These are phyloP conservation scores for Sordariomycetes sp. DNA, from an alignment of 2,329 filamentous ascomycete genomes.

Conservation along the genomic window DNA sequence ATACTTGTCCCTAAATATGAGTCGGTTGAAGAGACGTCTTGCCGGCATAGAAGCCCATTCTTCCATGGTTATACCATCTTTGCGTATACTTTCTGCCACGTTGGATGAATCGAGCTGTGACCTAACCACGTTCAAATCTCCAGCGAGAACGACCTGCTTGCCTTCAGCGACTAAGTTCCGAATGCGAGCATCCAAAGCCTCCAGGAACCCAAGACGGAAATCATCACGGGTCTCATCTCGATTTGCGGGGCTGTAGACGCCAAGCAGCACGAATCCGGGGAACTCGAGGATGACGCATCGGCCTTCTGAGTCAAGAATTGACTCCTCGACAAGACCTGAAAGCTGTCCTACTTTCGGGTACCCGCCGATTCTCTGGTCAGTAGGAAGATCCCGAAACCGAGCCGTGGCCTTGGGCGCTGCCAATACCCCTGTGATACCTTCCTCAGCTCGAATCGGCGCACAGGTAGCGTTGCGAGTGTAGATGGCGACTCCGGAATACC, in stretches of 20 bases:
- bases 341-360: conserved; percentile 70
- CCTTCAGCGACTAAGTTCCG: conserved; percentile 74
- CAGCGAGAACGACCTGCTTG: conserved; percentile 77
- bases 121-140: conserved; percentile 76
- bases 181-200: conserved; percentile 71
- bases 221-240: conserved; percentile 75
- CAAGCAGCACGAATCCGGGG: conserved; percentile 86
- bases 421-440: conserved; percentile 81
- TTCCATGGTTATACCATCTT: conserved; percentile 56
- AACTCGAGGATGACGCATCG: conserved; percentile 89
- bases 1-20: conserved; percentile 67
- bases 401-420: conserved; percentile 61
- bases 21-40: conserved; percentile 73
- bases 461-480: conserved; percentile 87
- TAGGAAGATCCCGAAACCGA: conserved; percentile 66
- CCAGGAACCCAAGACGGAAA: conserved; percentile 73
- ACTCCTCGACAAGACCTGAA: conserved; percentile 53
- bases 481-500: conserved; percentile 91
- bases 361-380: conserved; percentile 73
- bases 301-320: conserved; percentile 77
- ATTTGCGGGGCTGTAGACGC: conserved; percentile 85
- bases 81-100: conserved; percentile 60
- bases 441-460: conserved; percentile 80
- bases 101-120: conserved; percentile 69
- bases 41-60: conserved; percentile 67